These are phyloP conservation scores for Gelatoporia subvermispora DNA, from an alignment of 768 basidiomycete genomes.

Conservation along the genomic window DNA sequence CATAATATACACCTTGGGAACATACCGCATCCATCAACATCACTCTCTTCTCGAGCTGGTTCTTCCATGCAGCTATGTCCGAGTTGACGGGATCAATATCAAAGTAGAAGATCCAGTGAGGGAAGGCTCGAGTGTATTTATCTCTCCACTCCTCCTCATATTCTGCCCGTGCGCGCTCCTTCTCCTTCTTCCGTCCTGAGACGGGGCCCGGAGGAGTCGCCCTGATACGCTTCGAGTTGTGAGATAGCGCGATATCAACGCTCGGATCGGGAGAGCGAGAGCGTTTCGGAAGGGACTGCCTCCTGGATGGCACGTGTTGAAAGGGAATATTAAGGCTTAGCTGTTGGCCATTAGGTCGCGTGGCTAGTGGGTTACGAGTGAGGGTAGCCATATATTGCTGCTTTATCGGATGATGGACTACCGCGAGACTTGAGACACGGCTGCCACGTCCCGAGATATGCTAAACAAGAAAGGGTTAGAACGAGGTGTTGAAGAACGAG, in stretches of 20 bases:
- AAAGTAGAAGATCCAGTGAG: slow-evolving; percentile 80
- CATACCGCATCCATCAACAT: slow-evolving; percentile 73
- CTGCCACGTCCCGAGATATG: no score
- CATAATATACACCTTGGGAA: slow-evolving; percentile 10
- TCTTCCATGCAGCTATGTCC: slow-evolving; percentile 31
- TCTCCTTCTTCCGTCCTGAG: slow-evolving; percentile 37
- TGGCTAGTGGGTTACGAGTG: slow-evolving; percentile 45
- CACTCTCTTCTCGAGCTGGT: slow-evolving; percentile 51
- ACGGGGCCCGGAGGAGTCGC: slow-evolving; percentile 18
- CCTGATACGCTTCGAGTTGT: slow-evolving; percentile 42
- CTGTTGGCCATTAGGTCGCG: slow-evolving; percentile 33
- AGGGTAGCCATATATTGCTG: slow-evolving; percentile 37
- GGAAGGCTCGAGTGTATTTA: slow-evolving; percentile 86
- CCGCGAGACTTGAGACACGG: slow-evolving; percentile 4
- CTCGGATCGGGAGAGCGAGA: slow-evolving; percentile 46
- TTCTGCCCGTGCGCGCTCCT: slow-evolving; percentile 44
- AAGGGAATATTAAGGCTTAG: slow-evolving; percentile 27
- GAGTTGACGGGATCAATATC: slow-evolving; percentile 52
- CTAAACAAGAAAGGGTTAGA: slow-evolving; percentile 7
- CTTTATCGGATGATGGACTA: slow-evolving; percentile 2
- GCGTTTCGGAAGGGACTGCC: slow-evolving; percentile 37
- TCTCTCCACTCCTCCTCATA: slow-evolving; percentile 70
- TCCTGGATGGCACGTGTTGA: slow-evolving; percentile 16
- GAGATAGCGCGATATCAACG: slow-evolving; percentile 24
- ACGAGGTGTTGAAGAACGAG: no score